Percentiles rank a stretch among this genome's conserved stretches.
Evolutionary conservation across 192 early-diverging fungal species (phyloP).

Genomic region (Jimgerdemannia lactiflua): DNA sequence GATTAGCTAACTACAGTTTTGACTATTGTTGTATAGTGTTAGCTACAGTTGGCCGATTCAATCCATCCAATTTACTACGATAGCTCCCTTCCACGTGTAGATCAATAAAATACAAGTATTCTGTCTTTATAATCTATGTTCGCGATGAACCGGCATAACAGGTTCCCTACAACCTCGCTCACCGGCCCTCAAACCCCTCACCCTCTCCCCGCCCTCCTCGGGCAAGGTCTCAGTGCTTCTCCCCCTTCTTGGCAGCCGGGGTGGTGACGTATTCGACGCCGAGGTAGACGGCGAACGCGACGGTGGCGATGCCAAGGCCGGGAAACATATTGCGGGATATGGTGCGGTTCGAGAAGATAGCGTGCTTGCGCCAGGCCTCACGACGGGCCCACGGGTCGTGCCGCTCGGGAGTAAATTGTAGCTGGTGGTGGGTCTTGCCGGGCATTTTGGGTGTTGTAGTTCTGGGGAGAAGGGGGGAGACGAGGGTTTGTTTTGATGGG

Average conservation of each 20-base stretch:
- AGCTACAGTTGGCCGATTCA: too few species aligned
- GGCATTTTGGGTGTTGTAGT: not conserved
- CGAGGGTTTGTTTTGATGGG: too few species aligned
- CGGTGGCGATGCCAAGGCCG: slow-evolving; percentile 74
- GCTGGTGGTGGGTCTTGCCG: not conserved
- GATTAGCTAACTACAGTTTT: too few species aligned
- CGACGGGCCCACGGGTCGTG: slow-evolving; percentile 75
- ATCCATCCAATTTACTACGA: too few species aligned
- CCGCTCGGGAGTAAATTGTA: not conserved
- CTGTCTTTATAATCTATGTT: too few species aligned
- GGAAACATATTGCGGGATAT: slow-evolving; percentile 70
- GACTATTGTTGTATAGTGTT: too few species aligned
- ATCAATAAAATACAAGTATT: too few species aligned
- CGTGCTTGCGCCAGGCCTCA: slow-evolving; percentile 71
- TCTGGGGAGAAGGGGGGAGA: too few species aligned
- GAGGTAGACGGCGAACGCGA: slow-evolving; percentile 69
- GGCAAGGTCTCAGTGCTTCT: not conserved
- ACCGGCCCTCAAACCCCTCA: not conserved
- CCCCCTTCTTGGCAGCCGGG: slow-evolving; percentile 7
- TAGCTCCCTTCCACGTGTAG: too few species aligned
- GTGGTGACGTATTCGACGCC: slow-evolving; percentile 60
- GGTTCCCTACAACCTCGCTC: too few species aligned
- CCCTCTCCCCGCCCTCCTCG: not conserved
- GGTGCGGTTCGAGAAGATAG: slow-evolving; percentile 61
- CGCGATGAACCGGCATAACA: too few species aligned